These are phyloP conservation scores for Dictyostelium capitatum DNA, from an alignment of 78 protist species.

Conservation along the genomic window DNA sequence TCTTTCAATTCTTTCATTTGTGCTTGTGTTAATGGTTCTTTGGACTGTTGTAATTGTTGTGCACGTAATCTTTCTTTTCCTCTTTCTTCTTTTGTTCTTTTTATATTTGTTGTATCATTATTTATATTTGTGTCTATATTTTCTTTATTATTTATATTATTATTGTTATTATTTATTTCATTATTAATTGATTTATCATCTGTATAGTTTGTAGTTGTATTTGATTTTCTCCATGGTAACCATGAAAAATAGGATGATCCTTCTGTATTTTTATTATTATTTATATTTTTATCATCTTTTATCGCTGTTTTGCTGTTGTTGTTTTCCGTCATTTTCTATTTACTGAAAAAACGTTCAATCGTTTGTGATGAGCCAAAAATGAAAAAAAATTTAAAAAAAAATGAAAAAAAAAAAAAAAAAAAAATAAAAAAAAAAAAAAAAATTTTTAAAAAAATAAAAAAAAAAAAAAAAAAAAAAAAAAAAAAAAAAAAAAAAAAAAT, in stretches of 20 bases:
- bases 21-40: background rate
- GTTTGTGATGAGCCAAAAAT: no score
- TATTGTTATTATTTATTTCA: background rate
- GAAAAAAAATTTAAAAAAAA: no score
- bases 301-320: no score
- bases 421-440: no score
- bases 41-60: background rate
- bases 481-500: no score
- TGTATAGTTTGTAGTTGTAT: background rate
- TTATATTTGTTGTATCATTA: background rate
- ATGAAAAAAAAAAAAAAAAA: no score
- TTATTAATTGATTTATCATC: background rate
- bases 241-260: background rate
- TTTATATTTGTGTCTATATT: background rate
- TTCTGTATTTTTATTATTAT: background rate
- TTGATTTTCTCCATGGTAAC: slow-evolving; percentile 8
- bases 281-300: no score
- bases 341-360: no score
- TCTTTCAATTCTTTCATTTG: background rate
- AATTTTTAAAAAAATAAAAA: no score
- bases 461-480: no score
- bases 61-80: background rate
- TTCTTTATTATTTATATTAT: background rate
- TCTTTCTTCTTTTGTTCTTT: background rate
- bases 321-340: no score